Conservation (phyloP, 1,284 basidiomycete genomes). For the Leucoagaricus sp. region DNA sequence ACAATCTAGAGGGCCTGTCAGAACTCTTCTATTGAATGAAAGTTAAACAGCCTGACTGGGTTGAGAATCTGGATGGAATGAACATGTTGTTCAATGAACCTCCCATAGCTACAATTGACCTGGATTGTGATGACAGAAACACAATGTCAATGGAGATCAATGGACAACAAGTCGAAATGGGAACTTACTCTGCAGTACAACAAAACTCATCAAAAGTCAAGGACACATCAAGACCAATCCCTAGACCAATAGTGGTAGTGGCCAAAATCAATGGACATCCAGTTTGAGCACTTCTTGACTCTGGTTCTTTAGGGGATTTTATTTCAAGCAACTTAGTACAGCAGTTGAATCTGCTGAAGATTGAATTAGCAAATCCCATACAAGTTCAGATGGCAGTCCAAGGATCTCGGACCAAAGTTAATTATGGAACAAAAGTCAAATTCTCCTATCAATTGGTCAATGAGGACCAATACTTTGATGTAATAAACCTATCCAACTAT, state of each 20-base stretch:
- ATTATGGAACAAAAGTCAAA: constrained; percentile 18
- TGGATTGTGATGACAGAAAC: no score
- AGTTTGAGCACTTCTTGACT: constrained; percentile 2
- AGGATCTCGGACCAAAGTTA: constrained; percentile 31
- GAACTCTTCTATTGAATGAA: no score
- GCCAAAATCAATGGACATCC: constrained; percentile 18
- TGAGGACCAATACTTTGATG: constrained; percentile 29
- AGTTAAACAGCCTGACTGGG: no score
- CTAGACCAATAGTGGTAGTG: constrained; percentile 30
- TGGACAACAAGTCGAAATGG: background rate
- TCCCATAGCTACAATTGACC: no score
- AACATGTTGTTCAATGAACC: no score
- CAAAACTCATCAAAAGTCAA: background rate
- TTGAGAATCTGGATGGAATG: no score
- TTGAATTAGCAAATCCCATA: constrained; percentile 25
- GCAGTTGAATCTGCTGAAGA: constrained; percentile 24
- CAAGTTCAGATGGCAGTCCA: constrained; percentile 31
- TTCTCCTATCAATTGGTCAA: constrained; percentile 20
- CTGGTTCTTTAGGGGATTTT: constrained; percentile 12
- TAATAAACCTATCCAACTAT: constrained; percentile 33
- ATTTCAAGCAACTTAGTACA: constrained; percentile 5
- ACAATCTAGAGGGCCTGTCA: no score
- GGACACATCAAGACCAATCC: constrained; percentile 18
- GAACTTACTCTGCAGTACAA: constrained; percentile 8
- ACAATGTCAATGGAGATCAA: constrained; percentile 17